Conservation (phyloP, 1,284 basidiomycete genomes). For the Heterobasidion irregulare region DNA sequence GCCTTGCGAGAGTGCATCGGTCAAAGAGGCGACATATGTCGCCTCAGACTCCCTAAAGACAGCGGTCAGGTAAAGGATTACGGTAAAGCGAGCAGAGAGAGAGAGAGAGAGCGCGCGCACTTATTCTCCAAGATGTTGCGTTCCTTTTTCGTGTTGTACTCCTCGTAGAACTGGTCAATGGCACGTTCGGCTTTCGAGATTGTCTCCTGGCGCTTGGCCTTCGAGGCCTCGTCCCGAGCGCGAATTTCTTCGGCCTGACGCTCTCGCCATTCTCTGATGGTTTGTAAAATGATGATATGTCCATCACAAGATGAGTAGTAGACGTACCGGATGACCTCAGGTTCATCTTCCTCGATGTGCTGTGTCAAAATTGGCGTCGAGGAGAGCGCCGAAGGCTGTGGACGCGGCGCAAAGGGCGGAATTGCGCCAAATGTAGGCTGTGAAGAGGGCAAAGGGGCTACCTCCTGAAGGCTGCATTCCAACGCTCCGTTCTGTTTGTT, state of each 20-base stretch:
- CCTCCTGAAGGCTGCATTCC: background rate
- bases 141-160: slow-evolving; percentile 90
- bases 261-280: slow-evolving; percentile 76
- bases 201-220: slow-evolving; percentile 78
- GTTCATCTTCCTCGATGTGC: slow-evolving; percentile 72
- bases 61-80: slow-evolving; percentile 2
- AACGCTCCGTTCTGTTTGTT: background rate
- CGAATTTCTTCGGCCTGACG: slow-evolving; percentile 84
- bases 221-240: slow-evolving; percentile 70
- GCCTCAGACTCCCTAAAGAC: slow-evolving; percentile 78
- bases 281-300: background rate
- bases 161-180: slow-evolving; percentile 95
- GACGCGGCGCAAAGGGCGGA: slow-evolving; percentile 61
- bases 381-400: slow-evolving; percentile 59
- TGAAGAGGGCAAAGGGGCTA: slow-evolving; percentile 10
- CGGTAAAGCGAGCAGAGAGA: background rate
- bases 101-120: slow-evolving; percentile 55
- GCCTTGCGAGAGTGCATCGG: slow-evolving; percentile 77
- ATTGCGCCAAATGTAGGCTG: slow-evolving; percentile 41
- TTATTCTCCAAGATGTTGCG: slow-evolving; percentile 94
- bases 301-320: background rate
- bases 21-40: slow-evolving; percentile 68
- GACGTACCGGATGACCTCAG: slow-evolving; percentile 77
- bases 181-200: slow-evolving; percentile 85
- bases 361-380: slow-evolving; percentile 70